Base-by-base conservation (phyloP, 768 basidiomycete species). In the Hortiboletus flavorubellus region DNA sequence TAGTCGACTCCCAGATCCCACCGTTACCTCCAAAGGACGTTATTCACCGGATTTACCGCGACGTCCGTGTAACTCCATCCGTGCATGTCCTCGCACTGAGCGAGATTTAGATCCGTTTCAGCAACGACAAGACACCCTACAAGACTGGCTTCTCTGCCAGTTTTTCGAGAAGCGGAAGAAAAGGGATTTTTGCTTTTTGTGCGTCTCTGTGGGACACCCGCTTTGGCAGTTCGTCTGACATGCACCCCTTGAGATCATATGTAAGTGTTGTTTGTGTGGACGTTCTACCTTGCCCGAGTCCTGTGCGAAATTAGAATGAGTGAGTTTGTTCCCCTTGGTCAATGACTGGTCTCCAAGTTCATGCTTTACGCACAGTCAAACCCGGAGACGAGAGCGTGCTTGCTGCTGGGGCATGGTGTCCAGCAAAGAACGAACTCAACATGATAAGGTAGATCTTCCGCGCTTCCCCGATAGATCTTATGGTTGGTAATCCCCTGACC, bases 101-200 rank as follows among this genome's bases (percentile, higher is more conserved):
- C 21, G 3, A 30, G 8, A 8, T 35, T 35, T 43, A 93, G 90
- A 70, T 96, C 23, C 83, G 94, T 14, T 97, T 96, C 72, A 92
- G 89, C 66, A 91, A 91, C 53, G 90, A 94, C 68, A 95, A 94
- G 74, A 99, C 96, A 5, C 96, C 96, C 0, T 99, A 99, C 76
- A 98, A 98, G 73, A 81, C 71, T 7, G 78, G 78, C 10, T 79
- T 98, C 33, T 87, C 88, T 0, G 89, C 91, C 0, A 88, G 86
- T 51, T 91, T 95, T 61, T 94, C 93, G 4, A 78, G 97, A 45
- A 89, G 89, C 30, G 96, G 96, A 3, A 75, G 90, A 40, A 98
- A 98, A 65, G 93, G 95, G 0, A 82, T 87, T 12, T 98, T 92
- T 69, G 94, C 94, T 21, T 78, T 77, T 16, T 95, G 93, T 91